These are phyloP conservation scores for Chaetomium sp. DNA, from an alignment of 2,329 filamentous ascomycete genomes.

Conservation along the genomic window DNA sequence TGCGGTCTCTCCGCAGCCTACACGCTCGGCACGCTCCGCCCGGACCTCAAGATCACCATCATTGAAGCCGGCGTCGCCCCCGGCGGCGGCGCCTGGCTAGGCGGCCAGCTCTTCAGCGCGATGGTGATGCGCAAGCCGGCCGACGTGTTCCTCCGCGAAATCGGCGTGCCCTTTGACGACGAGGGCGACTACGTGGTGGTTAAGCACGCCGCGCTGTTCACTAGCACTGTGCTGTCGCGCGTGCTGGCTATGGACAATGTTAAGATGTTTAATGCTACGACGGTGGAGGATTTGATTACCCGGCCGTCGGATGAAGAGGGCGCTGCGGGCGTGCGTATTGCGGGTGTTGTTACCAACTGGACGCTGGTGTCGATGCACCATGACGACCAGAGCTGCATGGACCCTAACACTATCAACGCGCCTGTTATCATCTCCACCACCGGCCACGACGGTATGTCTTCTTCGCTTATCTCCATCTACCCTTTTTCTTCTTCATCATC, in stretches of 20 bases:
- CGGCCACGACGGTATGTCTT: constrained; percentile 63
- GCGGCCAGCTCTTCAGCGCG: constrained; percentile 87
- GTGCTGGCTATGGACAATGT: constrained; percentile 82
- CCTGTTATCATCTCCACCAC: constrained; percentile 84
- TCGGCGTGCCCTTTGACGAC: constrained; percentile 81
- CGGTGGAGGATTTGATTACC: constrained; percentile 88
- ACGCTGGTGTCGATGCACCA: constrained; percentile 83
- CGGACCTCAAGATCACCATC: constrained; percentile 86
- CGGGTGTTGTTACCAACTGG: constrained; percentile 94
- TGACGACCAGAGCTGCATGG: constrained; percentile 91
- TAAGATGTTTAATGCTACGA: constrained; percentile 93
- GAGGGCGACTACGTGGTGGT: constrained; percentile 86
- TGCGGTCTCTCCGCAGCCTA: constrained; percentile 84
- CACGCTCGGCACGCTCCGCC: constrained; percentile 72
- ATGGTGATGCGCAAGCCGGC: constrained; percentile 95
- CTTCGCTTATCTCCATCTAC: background rate
- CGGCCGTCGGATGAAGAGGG: constrained; percentile 43
- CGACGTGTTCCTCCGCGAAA: constrained; percentile 72
- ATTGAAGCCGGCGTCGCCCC: constrained; percentile 83
- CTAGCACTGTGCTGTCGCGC: constrained; percentile 75
- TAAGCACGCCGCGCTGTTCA: constrained; percentile 91
- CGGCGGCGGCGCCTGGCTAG: constrained; percentile 85
- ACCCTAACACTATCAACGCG: constrained; percentile 94
- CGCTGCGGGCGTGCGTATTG: constrained; percentile 58
- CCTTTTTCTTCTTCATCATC: background rate